Evolutionary conservation across 2,329 filamentous ascomycete genomes (phyloP).

Genomic region (Paradendryphiella salina): DNA sequence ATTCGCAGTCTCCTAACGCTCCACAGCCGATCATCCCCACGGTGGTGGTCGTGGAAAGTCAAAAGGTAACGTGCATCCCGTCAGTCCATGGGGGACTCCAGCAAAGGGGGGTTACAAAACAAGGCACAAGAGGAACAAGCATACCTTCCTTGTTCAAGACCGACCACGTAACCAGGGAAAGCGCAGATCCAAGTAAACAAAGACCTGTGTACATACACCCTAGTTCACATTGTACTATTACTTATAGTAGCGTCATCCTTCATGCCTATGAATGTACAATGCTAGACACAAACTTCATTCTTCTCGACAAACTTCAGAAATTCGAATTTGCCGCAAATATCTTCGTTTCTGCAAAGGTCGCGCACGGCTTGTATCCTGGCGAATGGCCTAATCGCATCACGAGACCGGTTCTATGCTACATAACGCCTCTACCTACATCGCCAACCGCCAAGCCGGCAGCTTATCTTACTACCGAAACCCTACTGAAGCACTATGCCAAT

Average conservation of each 20-base stretch:
- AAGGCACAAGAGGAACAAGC: constrained; percentile 81
- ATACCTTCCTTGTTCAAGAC: constrained; percentile 86
- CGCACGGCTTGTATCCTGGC: no score
- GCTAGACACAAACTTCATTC: neutral
- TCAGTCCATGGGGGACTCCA: constrained; percentile 94
- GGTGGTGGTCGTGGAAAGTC: constrained; percentile 99
- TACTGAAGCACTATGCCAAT: neutral
- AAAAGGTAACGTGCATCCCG: constrained; percentile 94
- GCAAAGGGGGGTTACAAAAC: constrained; percentile 92
- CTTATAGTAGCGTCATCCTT: constrained; percentile 7
- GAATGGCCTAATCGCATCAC: no score
- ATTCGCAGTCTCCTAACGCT: constrained; percentile 16
- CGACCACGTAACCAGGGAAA: constrained; percentile 89
- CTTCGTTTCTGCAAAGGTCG: no score
- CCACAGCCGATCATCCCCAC: constrained; percentile 85
- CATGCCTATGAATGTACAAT: constrained; percentile 11
- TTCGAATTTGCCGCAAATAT: no score
- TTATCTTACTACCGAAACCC: neutral
- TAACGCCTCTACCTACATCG: no score
- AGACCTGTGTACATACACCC: constrained; percentile 15
- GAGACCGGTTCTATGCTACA: no score
- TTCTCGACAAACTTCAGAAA: neutral
- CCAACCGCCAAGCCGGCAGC: neutral
- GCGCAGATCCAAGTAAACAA: constrained; percentile 56
- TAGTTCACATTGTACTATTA: constrained; percentile 27